Evolutionary conservation across 1,284 basidiomycete species (phyloP).

Genomic region (Lentinus polychrous): DNA sequence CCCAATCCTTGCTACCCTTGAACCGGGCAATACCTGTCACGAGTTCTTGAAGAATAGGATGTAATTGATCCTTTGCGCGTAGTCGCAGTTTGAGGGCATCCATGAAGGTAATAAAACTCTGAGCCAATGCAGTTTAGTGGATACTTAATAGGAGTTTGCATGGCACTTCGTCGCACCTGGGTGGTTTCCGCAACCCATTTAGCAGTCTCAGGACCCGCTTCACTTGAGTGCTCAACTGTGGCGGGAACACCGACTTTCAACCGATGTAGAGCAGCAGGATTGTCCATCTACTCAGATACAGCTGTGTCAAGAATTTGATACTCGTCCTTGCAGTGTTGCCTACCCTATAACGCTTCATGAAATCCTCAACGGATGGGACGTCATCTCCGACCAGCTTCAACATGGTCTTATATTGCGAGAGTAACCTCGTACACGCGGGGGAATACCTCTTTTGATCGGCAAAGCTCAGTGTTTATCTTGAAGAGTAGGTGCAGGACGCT

Average conservation of each 20-base stretch:
- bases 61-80: conserved; percentile 94
- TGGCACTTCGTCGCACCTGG: conserved; percentile 48
- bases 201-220: conserved; percentile 78
- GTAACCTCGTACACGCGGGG: conserved; percentile 85
- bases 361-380: conserved; percentile 78
- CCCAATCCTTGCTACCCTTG: conserved; percentile 90
- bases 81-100: conserved; percentile 91
- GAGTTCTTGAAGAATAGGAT: conserved; percentile 91
- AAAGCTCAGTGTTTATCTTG: conserved; percentile 18
- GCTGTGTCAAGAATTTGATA: too few relatives aligned
- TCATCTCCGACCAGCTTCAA: conserved; percentile 87
- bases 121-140: conserved; percentile 1
- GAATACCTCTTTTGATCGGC: conserved; percentile 72
- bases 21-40: conserved; percentile 90
- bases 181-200: conserved; percentile 99
- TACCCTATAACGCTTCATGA: conserved; percentile 90
- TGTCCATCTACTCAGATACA: conserved; percentile 88
- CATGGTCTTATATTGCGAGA: conserved; percentile 97
- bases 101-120: conserved; percentile 99
- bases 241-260: conserved; percentile 92
- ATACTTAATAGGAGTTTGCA: neutral
- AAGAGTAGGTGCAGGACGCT: conserved; percentile 27
- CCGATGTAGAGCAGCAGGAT: conserved; percentile 87
- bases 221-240: conserved; percentile 89
- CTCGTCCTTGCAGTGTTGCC: too few relatives aligned